Evolutionary conservation across 31 red algal species (phyloP).

Genomic region (Odonthalia washingtoniensis): DNA sequence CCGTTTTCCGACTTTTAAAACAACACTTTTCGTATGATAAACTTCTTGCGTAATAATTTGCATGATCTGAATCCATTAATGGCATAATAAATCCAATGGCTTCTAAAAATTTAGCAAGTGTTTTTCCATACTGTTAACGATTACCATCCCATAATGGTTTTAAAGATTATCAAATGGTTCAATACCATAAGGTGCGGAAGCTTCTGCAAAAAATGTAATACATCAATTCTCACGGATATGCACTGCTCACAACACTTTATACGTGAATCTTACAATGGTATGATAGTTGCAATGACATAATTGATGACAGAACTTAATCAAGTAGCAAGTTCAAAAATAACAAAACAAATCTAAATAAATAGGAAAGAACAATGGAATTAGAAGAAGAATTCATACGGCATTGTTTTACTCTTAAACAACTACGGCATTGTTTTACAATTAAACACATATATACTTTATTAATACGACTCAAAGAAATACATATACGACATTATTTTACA

Average conservation of each 20-base stretch:
- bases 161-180: slow-evolving; percentile 94
- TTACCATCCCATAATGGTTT: slow-evolving; percentile 93
- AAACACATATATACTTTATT: too few relatives aligned
- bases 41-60: slow-evolving; percentile 91
- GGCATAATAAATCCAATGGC: slow-evolving; percentile 89
- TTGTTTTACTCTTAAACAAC: too few relatives aligned
- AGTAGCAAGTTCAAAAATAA: slow-evolving; percentile 59
- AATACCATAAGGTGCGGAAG: slow-evolving; percentile 94
- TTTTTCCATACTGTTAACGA: slow-evolving; percentile 89
- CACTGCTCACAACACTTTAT: slow-evolving; percentile 63
- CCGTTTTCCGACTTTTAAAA: slow-evolving; percentile 92
- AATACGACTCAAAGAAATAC: too few relatives aligned
- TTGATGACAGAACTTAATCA: slow-evolving; percentile 75
- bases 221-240: too few relatives aligned
- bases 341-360: slow-evolving; percentile 51
- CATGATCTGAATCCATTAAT: slow-evolving; percentile 90
- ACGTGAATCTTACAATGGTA: slow-evolving; percentile 56
- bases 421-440: too few relatives aligned
- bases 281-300: slow-evolving; percentile 71
- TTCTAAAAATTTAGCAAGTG: slow-evolving; percentile 87
- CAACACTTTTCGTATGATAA: slow-evolving; percentile 92
- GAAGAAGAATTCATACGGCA: slow-evolving; percentile 78
- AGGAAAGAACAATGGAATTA: slow-evolving; percentile 65
- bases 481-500: too few relatives aligned
- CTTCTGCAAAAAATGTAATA: slow-evolving; percentile 82